These are phyloP conservation scores for Gryganskiella cystojenkinii DNA, from an alignment of 192 early-diverging fungal species.

Conservation along the genomic window DNA sequence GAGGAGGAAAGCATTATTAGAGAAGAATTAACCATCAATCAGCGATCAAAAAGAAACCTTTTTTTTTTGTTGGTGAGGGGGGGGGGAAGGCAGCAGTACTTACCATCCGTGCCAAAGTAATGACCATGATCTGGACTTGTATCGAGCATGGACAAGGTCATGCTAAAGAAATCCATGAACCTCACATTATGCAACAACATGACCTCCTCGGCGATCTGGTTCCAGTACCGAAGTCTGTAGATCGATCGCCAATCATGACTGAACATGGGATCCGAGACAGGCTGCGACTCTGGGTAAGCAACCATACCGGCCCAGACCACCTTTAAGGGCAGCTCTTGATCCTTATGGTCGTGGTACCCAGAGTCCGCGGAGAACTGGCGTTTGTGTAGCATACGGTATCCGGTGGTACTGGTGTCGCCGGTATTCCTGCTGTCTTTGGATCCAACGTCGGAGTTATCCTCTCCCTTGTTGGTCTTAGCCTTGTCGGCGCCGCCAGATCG, in stretches of 20 bases:
- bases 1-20: neutral
- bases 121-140: constrained; percentile 36
- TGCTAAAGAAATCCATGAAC: constrained; percentile 50
- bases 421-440: too few relatives aligned
- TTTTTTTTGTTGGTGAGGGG: too few relatives aligned
- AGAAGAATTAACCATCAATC: neutral
- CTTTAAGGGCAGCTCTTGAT: neutral
- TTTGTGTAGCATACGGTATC: too few relatives aligned
- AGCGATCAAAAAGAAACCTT: neutral
- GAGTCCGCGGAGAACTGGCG: neutral
- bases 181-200: constrained; percentile 33
- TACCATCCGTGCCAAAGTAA: constrained; percentile 47
- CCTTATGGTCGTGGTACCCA: neutral
- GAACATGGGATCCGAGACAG: neutral
- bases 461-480: neutral
- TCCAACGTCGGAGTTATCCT: too few relatives aligned
- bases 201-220: constrained; percentile 46
- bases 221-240: constrained; percentile 43
- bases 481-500: neutral
- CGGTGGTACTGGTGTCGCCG: too few relatives aligned
- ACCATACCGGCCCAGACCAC: constrained; percentile 38
- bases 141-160: constrained; percentile 47
- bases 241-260: constrained; percentile 40
- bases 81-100: too few relatives aligned
- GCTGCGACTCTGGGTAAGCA: constrained; percentile 26